Evolutionary conservation across 1,284 basidiomycete genomes (phyloP).

Genomic region (Naganishia liquefaciens): DNA sequence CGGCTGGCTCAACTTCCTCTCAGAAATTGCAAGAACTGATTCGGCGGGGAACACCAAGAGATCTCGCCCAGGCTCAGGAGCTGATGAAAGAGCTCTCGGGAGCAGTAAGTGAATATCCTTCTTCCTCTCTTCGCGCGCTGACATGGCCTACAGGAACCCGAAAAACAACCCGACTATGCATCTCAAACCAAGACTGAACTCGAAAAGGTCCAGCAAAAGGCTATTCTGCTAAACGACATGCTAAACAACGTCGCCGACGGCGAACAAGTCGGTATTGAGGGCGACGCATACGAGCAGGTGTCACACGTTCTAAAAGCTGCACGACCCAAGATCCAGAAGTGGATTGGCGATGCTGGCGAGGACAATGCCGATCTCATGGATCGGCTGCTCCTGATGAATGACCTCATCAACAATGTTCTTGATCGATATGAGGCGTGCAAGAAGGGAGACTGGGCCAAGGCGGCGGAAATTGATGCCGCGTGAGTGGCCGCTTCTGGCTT

Average conservation of each 20-base stretch:
- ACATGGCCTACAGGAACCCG: constrained; percentile 65
- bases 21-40: constrained; percentile 96
- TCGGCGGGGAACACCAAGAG: constrained; percentile 89
- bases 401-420: constrained; percentile 91
- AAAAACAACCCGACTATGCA: constrained; percentile 88
- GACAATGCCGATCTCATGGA: constrained; percentile 86
- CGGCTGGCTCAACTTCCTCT: not conserved
- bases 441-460: constrained; percentile 70
- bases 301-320: constrained; percentile 77
- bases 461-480: constrained; percentile 46
- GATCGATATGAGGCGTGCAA: constrained; percentile 89
- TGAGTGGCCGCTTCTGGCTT: constrained; percentile 34
- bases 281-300: constrained; percentile 98
- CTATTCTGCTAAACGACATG: constrained; percentile 93
- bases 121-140: not conserved
- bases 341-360: constrained; percentile 87
- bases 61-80: constrained; percentile 93
- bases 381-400: constrained; percentile 91
- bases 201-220: constrained; percentile 91
- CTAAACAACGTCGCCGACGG: constrained; percentile 86
- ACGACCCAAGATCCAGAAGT: constrained; percentile 93
- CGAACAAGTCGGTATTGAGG: constrained; percentile 72
- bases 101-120: constrained; percentile 59
- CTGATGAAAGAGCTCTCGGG: constrained; percentile 96
- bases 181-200: constrained; percentile 85